phyloP scores from a whole-genome alignment of 345 rosid species.

The Syzygium jambos region DNA sequence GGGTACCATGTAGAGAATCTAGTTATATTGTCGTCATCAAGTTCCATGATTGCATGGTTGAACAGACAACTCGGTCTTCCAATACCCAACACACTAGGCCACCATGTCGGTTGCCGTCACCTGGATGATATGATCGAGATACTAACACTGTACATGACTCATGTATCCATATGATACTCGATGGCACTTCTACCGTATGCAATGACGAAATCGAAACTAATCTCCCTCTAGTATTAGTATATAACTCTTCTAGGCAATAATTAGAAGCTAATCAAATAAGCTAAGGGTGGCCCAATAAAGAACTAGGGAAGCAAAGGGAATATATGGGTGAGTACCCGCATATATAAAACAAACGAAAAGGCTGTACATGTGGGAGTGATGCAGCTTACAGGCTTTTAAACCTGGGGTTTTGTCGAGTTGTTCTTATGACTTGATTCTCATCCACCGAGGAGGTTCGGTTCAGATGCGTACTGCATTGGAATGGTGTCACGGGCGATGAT shows the following conservation, averaged over 20 bases:
- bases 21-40: neutral
- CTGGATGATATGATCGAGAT: neutral
- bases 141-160: neutral
- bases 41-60: neutral
- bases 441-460: neutral
- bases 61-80: neutral
- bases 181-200: neutral
- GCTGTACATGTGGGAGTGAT: neutral
- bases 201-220: neutral
- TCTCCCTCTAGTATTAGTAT: neutral
- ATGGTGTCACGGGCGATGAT: neutral
- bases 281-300: neutral
- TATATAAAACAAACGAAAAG: neutral
- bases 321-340: neutral
- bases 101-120: neutral
- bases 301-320: neutral
- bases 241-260: neutral
- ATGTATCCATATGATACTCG: neutral
- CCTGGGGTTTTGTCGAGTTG: neutral
- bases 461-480: neutral
- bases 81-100: neutral
- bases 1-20: neutral
- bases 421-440: neutral
- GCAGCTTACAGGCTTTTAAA: neutral
- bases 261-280: neutral